Base-by-base conservation (phyloP, 305 asterid genomes). In the Fraxinus floribunda region DNA sequence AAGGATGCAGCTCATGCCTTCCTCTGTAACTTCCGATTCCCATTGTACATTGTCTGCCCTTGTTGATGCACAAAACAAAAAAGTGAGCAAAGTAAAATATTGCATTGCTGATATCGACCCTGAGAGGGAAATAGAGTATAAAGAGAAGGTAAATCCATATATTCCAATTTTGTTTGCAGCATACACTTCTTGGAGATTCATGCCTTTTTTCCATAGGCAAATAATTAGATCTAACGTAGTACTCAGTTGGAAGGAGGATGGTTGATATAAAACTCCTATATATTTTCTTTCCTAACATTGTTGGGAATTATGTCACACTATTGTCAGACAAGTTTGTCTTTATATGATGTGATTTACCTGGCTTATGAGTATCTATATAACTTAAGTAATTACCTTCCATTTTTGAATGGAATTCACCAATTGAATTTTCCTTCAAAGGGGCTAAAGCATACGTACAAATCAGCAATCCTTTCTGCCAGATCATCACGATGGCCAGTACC, bases 1-100 rank as follows among this genome's bases (percentile, higher is more conserved):
- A 18, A 96, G 94, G 89, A 94, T 96, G 98, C 88, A 96, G 89
- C 91, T 94, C 86, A 94, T 96, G 98, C 99, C 98, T 38, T 96
- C 99, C 5, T 96, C 99, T 60, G 89, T 96, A 81, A 79, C 94
- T 75, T 96, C 99, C 41, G 91, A 93, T 79, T 96, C 99, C 60
- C 99, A 96, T 87, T 89, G 98, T 66, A 78, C 94, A 80, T 88
- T 96, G 90, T 92, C 99, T 85, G 99, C 99, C 75, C 93, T 96
- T 32, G 98, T 94, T 80, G 99, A 94, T 89, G 94, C 99, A 55
- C 94, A 97, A 10, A 97, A 94, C 91, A 96, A 93, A 88, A 96
- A 96, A 86, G 97, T 91, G 26, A 92, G 87, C 88, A 96, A 90
- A 88, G 96, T 96, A 78, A 96, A 96, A 91, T 94, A 94, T 88